Conservation (phyloP, 2,329 filamentous ascomycete genomes). For the Sarocladium oryzae region DNA sequence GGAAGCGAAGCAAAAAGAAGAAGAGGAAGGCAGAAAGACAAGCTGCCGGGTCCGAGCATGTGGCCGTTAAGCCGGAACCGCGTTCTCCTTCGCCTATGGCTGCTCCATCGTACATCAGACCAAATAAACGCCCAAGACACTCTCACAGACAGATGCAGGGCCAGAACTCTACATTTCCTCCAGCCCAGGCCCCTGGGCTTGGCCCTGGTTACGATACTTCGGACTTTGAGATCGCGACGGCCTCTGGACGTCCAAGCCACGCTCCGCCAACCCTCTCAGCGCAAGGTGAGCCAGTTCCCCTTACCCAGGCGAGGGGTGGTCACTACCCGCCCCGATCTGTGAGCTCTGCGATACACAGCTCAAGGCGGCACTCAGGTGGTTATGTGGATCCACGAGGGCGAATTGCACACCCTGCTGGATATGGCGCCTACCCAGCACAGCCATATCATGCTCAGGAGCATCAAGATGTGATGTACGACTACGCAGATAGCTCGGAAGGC, state of each 20-base stretch:
- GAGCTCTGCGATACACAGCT: neutral
- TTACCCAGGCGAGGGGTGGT: neutral
- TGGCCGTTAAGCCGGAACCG: slow-evolving; percentile 60
- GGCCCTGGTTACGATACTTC: neutral
- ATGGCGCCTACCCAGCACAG: neutral
- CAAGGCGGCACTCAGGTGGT: slow-evolving; percentile 1
- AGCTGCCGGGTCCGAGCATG: slow-evolving; percentile 41
- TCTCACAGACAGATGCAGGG: slow-evolving; percentile 28
- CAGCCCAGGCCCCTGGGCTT: neutral
- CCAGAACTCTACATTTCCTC: neutral
- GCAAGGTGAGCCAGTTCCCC: neutral
- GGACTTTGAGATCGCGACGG: neutral
- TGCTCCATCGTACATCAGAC: slow-evolving; percentile 44
- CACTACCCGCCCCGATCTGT: neutral
- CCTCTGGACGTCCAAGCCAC: neutral
- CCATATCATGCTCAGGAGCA: neutral
- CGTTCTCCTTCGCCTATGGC: slow-evolving; percentile 54
- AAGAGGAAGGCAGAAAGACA: slow-evolving; percentile 48
- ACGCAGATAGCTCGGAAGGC: slow-evolving; percentile 22
- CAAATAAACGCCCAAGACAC: slow-evolving; percentile 51
- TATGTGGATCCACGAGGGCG: neutral
- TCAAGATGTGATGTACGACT: slow-evolving; percentile 2
- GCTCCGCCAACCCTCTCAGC: neutral
- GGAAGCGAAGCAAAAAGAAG: slow-evolving; percentile 43
- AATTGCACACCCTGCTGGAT: neutral